phyloP scores from a whole-genome alignment of 345 rosid genomes.

The Moricandia moricandioides region DNA sequence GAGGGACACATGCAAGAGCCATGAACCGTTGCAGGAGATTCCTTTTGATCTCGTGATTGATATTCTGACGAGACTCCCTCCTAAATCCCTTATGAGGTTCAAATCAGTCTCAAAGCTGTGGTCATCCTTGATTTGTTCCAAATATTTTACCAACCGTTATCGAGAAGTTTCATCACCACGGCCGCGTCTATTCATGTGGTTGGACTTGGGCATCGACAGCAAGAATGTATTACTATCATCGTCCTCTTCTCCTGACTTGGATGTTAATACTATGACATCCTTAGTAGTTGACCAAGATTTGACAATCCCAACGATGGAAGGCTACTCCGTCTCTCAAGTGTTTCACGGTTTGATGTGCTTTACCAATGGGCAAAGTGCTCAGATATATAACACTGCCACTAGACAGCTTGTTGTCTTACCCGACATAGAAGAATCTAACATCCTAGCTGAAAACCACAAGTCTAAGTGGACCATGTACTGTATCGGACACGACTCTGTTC shows the following conservation, averaged over 20 bases:
- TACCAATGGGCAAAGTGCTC: background rate
- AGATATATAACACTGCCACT: conserved; percentile 18
- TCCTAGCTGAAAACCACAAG: background rate
- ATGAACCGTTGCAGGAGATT: background rate
- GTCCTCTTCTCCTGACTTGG: background rate
- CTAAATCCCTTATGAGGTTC: background rate
- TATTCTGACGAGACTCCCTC: background rate
- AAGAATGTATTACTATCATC: background rate
- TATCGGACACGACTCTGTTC: conserved; percentile 7
- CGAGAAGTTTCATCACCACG: background rate
- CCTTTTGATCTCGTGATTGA: background rate
- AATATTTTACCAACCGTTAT: background rate
- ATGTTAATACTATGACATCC: background rate
- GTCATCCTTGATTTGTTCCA: background rate
- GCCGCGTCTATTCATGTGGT: background rate
- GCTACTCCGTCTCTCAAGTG: conserved; percentile 1
- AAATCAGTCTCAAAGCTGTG: background rate
- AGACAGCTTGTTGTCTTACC: conserved; percentile 18
- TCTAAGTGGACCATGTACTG: background rate
- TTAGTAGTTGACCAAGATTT: background rate
- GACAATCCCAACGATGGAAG: background rate
- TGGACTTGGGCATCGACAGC: background rate
- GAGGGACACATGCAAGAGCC: no score
- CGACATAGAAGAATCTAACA: conserved; percentile 9
- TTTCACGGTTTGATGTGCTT: conserved; percentile 13